These are phyloP conservation scores for Stromatinia cepivora DNA, from an alignment of 2,329 filamentous ascomycete genomes.

Conservation along the genomic window DNA sequence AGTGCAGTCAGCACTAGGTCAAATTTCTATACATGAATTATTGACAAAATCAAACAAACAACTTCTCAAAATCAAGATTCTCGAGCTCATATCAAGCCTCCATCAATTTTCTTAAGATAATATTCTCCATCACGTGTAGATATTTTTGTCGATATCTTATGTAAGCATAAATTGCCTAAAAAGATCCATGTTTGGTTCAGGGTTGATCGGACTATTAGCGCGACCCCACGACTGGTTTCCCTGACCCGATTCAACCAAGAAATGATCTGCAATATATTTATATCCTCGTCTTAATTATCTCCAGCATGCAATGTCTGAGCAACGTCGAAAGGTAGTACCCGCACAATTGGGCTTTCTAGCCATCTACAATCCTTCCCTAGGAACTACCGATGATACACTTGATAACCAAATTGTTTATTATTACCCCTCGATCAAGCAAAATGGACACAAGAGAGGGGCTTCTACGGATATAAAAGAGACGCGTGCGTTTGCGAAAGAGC, in stretches of 20 bases:
- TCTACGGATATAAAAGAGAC: slow-evolving; percentile 29
- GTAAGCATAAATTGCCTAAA: background rate
- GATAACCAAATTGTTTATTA: slow-evolving; percentile 91
- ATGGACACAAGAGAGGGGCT: slow-evolving; percentile 16
- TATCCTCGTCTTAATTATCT: slow-evolving; percentile 9
- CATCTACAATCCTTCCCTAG: slow-evolving; percentile 90
- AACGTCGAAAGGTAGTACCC: slow-evolving; percentile 48
- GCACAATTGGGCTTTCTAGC: slow-evolving; percentile 87
- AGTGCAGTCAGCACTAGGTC: background rate
- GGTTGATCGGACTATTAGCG: background rate
- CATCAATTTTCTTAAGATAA: background rate
- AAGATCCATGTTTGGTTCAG: background rate
- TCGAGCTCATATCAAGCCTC: background rate
- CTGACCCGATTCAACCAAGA: background rate
- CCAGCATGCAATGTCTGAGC: slow-evolving; percentile 37
- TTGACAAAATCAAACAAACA: background rate
- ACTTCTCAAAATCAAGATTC: background rate
- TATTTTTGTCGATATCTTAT: background rate
- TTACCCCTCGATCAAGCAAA: slow-evolving; percentile 40
- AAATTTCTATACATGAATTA: background rate
- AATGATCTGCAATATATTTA: slow-evolving; percentile 9
- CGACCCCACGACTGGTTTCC: background rate
- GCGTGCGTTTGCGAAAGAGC: slow-evolving; percentile 51
- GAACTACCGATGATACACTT: slow-evolving; percentile 59
- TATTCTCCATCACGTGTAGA: background rate